phyloP scores from a whole-genome alignment of 352 stramenopile genomes.

The Bremia lactucae region DNA sequence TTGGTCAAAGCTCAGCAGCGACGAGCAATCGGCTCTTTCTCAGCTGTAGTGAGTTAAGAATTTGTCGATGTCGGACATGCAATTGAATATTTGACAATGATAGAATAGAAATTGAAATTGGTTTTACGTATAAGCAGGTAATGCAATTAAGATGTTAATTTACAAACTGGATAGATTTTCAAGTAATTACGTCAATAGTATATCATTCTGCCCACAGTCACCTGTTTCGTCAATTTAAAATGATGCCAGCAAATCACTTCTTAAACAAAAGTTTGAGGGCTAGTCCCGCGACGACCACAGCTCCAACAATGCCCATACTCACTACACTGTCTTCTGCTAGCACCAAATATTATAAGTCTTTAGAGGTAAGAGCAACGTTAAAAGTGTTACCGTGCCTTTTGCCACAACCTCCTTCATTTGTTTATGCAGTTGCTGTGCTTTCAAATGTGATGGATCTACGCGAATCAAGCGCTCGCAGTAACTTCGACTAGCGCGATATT shows the following conservation, averaged over 20 bases:
- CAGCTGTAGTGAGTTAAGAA: constrained; percentile 29
- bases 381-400: constrained; percentile 48
- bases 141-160: no score
- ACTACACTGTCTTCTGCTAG: constrained; percentile 46
- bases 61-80: constrained; percentile 17
- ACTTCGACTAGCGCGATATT: constrained; percentile 54
- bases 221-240: no score
- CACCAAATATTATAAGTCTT: constrained; percentile 4
- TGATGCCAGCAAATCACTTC: neutral
- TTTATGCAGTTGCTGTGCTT: constrained; percentile 60
- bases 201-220: no score
- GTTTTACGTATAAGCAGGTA: no score
- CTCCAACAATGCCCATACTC: constrained; percentile 52
- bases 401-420: constrained; percentile 61
- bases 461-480: constrained; percentile 70
- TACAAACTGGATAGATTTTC: no score
- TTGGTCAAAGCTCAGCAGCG: constrained; percentile 54
- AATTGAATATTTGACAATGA: constrained; percentile 20
- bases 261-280: constrained; percentile 66
- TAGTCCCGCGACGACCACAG: constrained; percentile 59
- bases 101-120: constrained; percentile 3
- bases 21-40: constrained; percentile 63
- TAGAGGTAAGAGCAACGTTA: no score
- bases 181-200: no score
- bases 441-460: constrained; percentile 59